Evolutionary conservation across 1,284 basidiomycete species (phyloP).

Genomic region (Irpex sp.): DNA sequence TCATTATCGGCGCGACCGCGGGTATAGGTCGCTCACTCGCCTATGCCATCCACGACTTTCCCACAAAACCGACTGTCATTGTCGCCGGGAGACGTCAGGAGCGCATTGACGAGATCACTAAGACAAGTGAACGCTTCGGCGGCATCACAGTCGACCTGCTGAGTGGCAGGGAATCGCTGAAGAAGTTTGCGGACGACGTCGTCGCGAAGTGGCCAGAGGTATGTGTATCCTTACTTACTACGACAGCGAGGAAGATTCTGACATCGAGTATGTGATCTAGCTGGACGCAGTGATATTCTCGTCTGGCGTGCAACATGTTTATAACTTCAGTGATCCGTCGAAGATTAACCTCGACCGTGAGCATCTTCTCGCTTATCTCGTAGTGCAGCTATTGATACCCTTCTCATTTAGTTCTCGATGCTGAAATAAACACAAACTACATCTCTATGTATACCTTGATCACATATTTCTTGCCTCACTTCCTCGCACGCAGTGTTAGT

Average conservation of each 20-base stretch:
- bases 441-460: slow-evolving; percentile 46
- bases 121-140: slow-evolving; percentile 31
- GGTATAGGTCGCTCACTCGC: slow-evolving; percentile 61
- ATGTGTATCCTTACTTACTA: slow-evolving; percentile 13
- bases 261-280: slow-evolving; percentile 28
- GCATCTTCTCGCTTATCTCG: slow-evolving; percentile 9
- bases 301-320: slow-evolving; percentile 52
- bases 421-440: slow-evolving; percentile 56
- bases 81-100: slow-evolving; percentile 52
- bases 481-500: slow-evolving; percentile 45
- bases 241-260: neutral
- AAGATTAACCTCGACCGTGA: slow-evolving; percentile 45
- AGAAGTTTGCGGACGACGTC: slow-evolving; percentile 37
- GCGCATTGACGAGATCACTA: slow-evolving; percentile 43
- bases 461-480: slow-evolving; percentile 51
- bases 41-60: slow-evolving; percentile 43
- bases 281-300: slow-evolving; percentile 46
- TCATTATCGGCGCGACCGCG: slow-evolving; percentile 45
- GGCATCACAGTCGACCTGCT: slow-evolving; percentile 42
- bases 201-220: slow-evolving; percentile 46
- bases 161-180: slow-evolving; percentile 34
- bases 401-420: slow-evolving; percentile 34
- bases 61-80: slow-evolving; percentile 50
- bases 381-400: neutral
- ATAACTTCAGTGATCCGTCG: slow-evolving; percentile 45